Percentiles rank a stretch among this genome's conserved stretches.
Conservation (phyloP, 495 filamentous ascomycete genomes). For the Physcia stellaris region DNA sequence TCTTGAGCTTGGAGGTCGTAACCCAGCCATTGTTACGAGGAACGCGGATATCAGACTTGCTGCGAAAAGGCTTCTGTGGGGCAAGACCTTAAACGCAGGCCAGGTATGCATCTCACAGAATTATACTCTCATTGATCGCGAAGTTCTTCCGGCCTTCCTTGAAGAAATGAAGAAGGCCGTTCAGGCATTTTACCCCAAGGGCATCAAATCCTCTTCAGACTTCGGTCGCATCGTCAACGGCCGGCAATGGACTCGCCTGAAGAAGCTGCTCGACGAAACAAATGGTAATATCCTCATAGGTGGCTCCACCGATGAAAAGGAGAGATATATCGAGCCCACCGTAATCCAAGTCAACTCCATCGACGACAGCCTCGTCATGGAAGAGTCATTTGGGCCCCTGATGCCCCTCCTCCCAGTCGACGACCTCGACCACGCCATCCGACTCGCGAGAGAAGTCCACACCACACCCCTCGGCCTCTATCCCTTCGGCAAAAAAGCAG, state of each 20-base stretch:
- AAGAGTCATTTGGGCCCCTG: slow-evolving; percentile 86
- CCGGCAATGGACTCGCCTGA: slow-evolving; percentile 67
- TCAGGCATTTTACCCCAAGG: slow-evolving; percentile 73
- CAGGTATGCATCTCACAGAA: slow-evolving; percentile 86
- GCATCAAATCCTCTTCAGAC: slow-evolving; percentile 58
- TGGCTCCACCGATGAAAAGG: slow-evolving; percentile 62
- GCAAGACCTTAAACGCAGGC: slow-evolving; percentile 70
- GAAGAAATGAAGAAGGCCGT: slow-evolving; percentile 57
- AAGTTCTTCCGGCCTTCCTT: slow-evolving; percentile 57
- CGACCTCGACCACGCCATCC: slow-evolving; percentile 68
- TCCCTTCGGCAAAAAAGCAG: slow-evolving; percentile 65
- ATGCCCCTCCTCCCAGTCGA: slow-evolving; percentile 65
- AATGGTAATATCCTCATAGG: slow-evolving; percentile 77
- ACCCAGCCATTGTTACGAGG: slow-evolving; percentile 81
- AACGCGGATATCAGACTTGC: slow-evolving; percentile 69
- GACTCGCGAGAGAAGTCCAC: slow-evolving; percentile 59
- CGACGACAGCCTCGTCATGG: slow-evolving; percentile 62
- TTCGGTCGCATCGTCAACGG: slow-evolving; percentile 68
- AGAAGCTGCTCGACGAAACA: slow-evolving; percentile 71
- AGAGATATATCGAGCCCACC: slow-evolving; percentile 76
- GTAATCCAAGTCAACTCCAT: slow-evolving; percentile 59
- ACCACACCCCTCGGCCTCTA: slow-evolving; percentile 72
- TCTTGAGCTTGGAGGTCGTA: slow-evolving; percentile 81
- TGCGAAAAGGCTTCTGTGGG: slow-evolving; percentile 74
- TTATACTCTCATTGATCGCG: slow-evolving; percentile 70